Evolutionary conservation across 164 flowering plant genomes (phyloP).

Genomic region (Liriodendron chinense): DNA sequence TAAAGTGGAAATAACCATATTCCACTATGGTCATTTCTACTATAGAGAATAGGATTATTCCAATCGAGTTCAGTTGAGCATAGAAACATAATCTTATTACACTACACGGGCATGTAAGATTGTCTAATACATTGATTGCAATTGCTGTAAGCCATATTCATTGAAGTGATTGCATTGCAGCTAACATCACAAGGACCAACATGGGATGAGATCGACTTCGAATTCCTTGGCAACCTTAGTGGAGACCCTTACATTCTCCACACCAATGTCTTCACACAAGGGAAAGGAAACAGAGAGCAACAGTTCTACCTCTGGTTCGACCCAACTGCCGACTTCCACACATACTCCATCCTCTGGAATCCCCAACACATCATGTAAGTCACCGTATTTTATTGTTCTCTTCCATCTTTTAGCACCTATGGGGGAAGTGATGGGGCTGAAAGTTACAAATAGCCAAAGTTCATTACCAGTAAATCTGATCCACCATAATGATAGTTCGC

Average conservation of each 20-base stretch:
- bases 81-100: no score
- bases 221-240: constrained; percentile 23
- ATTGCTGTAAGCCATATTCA: not conserved
- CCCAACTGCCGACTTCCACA: constrained; percentile 24
- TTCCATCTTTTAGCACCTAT: not conserved
- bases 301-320: constrained; percentile 30
- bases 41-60: not conserved
- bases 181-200: constrained; percentile 16
- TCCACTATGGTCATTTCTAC: not conserved
- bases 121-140: no score
- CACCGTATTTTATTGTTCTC: not conserved
- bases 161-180: constrained; percentile 9
- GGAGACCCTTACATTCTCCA: constrained; percentile 27
- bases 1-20: no score
- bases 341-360: constrained; percentile 28
- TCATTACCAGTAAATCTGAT: not conserved
- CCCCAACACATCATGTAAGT: constrained; percentile 20
- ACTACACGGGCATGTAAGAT: no score
- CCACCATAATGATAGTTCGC: not conserved
- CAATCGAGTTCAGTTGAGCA: no score
- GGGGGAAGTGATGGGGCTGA: not conserved
- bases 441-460: no score
- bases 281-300: constrained; percentile 28
- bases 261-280: constrained; percentile 26
- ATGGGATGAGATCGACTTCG: constrained; percentile 26